Percentiles rank a stretch among this genome's conserved stretches.
Conservation (phyloP, 176 grass and related monocot species). For the Bonia amplexicaulis region DNA sequence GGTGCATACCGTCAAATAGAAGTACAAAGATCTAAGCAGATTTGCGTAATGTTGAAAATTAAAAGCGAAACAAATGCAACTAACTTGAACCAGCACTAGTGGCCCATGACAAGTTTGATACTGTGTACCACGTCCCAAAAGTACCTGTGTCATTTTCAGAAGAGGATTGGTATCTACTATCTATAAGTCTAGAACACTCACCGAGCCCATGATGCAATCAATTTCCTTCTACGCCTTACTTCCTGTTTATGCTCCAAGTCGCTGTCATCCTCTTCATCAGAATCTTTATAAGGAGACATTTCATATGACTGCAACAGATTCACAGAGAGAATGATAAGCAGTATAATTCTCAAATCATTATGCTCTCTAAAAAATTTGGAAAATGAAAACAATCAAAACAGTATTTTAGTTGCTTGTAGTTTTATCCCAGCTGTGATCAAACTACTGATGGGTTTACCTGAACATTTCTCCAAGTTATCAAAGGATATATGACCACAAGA, state of each 20-base stretch:
- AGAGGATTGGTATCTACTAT: background rate
- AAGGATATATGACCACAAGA: background rate
- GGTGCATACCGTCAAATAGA: background rate
- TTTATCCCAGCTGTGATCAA: background rate
- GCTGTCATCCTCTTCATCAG: constrained; percentile 52
- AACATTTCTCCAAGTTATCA: background rate
- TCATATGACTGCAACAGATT: constrained; percentile 50
- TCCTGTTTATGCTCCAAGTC: constrained; percentile 35
- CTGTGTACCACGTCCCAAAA: background rate
- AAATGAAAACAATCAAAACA: constrained; percentile 19
- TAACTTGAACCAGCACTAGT: background rate
- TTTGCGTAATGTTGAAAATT: background rate
- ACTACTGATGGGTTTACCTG: background rate
- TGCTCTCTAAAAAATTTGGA: background rate
- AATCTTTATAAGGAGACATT: constrained; percentile 68
- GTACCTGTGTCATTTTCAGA: background rate
- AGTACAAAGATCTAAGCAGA: background rate
- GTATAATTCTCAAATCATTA: background rate
- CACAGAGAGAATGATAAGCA: background rate
- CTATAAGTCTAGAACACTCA: constrained; percentile 18
- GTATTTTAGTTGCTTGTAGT: background rate
- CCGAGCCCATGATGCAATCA: constrained; percentile 58
- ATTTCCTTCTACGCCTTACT: constrained; percentile 42
- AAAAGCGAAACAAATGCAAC: background rate
- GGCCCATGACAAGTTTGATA: background rate